phyloP scores from a whole-genome alignment of 2,329 filamentous ascomycete genomes.

The Ambrosiella xylebori region DNA sequence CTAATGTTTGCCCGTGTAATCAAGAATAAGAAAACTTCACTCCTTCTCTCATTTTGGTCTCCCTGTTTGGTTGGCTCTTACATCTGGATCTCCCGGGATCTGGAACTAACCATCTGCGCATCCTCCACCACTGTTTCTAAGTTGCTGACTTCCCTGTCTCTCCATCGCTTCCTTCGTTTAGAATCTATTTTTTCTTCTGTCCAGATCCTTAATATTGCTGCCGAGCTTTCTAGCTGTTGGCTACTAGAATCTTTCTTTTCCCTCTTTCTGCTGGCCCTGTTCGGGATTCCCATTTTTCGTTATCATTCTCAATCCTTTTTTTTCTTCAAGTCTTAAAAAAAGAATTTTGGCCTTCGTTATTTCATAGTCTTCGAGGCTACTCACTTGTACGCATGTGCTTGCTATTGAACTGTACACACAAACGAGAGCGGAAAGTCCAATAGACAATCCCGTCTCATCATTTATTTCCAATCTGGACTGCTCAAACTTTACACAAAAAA shows the following conservation, averaged over 20 bases:
- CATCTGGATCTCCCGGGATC: not conserved
- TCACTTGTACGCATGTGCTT: not conserved
- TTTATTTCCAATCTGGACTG: not conserved
- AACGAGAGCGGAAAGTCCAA: not conserved
- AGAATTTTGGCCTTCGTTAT: too few relatives aligned
- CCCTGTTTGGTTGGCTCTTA: not conserved
- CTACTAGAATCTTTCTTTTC: not conserved
- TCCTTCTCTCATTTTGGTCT: not conserved
- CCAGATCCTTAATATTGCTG: not conserved
- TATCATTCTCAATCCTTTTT: not conserved
- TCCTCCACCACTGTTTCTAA: conserved; percentile 1
- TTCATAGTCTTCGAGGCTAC: not conserved
- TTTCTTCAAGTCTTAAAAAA: not conserved
- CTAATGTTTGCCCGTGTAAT: not conserved
- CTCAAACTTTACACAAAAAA: too few relatives aligned
- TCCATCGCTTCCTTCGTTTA: not conserved
- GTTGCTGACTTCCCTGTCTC: not conserved
- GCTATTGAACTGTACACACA: not conserved
- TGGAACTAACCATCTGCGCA: not conserved
- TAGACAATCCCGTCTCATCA: not conserved
- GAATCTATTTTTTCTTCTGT: not conserved
- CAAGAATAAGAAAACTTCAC: too few relatives aligned
- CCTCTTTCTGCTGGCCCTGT: conserved; percentile 1
- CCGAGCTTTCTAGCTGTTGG: too few relatives aligned
- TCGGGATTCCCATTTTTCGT: not conserved